Percentiles rank a stretch among this genome's conserved stretches.
Evolutionary conservation across 768 basidiomycete species (phyloP).

Genomic region (Tulasnella sp.): DNA sequence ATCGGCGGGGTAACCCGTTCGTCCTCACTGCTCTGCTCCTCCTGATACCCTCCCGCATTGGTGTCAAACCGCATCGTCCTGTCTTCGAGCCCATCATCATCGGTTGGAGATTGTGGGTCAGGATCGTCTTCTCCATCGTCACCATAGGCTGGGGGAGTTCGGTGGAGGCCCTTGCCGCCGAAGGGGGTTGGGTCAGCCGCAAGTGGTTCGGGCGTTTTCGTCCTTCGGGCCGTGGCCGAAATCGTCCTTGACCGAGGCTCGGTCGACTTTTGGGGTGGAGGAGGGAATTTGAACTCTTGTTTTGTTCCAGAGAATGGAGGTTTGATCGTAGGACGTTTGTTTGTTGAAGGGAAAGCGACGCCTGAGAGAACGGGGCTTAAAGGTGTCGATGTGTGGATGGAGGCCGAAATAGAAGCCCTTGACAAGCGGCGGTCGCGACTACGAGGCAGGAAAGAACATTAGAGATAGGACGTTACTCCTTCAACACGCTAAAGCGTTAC

Average conservation of each 20-base stretch:
- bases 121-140: not conserved
- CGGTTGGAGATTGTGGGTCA: not conserved
- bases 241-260: not conserved
- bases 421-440: conserved; percentile 16
- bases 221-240: not conserved
- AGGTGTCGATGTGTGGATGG: not conserved
- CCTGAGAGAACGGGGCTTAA: not conserved
- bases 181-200: not conserved
- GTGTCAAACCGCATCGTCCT: not conserved
- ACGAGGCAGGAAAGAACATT: not conserved
- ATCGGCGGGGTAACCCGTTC: conserved; percentile 1
- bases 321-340: not conserved
- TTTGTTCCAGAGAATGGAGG: not conserved
- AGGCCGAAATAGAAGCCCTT: not conserved
- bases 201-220: not conserved
- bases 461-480: not conserved
- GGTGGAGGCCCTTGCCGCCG: not conserved
- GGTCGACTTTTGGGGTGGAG: not conserved
- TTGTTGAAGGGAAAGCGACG: not conserved
- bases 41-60: not conserved
- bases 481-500: not conserved
- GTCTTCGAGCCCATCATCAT: not conserved
- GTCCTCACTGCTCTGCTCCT: conserved; percentile 4
- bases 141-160: not conserved
- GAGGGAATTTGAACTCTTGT: conserved; percentile 15